Evolutionary conservation across 164 flowering plant species (phyloP), one percentile per base, ranked within the genome.

Genomic region (Protea cynaroides): DNA sequence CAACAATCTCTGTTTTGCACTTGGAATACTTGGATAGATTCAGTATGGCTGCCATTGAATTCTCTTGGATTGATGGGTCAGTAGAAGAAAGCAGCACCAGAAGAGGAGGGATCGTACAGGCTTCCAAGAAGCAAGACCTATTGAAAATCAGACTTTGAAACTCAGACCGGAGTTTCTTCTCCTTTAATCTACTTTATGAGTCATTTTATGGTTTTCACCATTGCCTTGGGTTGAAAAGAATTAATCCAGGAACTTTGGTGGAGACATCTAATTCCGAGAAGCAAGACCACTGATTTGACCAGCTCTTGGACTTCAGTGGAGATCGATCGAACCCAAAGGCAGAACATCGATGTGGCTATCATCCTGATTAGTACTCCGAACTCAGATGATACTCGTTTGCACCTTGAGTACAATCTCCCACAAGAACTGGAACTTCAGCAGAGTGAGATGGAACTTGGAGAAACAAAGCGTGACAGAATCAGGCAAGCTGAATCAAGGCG

Each of bases 361-460:
- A 74, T 44, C 17, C 90, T 73, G 12, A 78, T 56, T 21, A 84
- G 57, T 0, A 67, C 58, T 21, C 75, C 77, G 44, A 88, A 83
- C 25, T 87, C 88, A 0, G 64, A 62, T 9, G 87, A 66, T 4
- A 87, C 76, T 25, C 71, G 65, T 12, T 76, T 68, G 0, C 72
- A 75, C 66, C 84, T 90, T 83, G 72, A 8, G 82, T 25, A 65
- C 89, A 86, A 63, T 92, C 98, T 25, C 86, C 82, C 24, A 52
- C 46, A 92, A 58, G 65, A 73, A 81, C 0, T 59, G 70, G 34
- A 90, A 63, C 70, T 86, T 90, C 63, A 87, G 96, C 44, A 86
- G 79, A 5, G 84, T 64, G 4, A 83, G 34, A 65, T 92, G 91
- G 56, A 92, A 90, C 82, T 92, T 96, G 24, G 89, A 80, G 71